phyloP scores from a whole-genome alignment of 495 filamentous ascomycete genomes.

The Cairneyella variabilis region DNA sequence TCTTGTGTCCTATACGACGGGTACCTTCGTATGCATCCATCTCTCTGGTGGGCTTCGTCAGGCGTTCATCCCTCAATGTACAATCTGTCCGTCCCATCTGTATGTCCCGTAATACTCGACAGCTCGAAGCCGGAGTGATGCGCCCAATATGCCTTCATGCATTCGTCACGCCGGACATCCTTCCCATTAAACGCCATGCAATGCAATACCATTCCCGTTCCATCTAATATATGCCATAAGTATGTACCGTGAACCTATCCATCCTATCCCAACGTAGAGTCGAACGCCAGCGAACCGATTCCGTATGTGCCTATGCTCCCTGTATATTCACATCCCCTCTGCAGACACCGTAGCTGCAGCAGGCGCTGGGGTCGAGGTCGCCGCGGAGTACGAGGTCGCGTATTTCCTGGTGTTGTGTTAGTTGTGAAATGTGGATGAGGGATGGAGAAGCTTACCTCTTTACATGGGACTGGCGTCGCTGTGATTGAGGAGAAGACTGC shows the following conservation, averaged over 20 bases:
- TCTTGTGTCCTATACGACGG: too few species aligned
- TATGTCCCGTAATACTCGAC: too few species aligned
- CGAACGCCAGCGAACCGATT: too few species aligned
- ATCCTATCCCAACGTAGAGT: too few species aligned
- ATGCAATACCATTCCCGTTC: neutral
- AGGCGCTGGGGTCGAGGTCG: constrained; percentile 39
- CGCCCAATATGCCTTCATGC: neutral
- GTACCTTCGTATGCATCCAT: too few species aligned
- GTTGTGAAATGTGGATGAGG: neutral
- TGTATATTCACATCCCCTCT: constrained; percentile 41
- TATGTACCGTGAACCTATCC: too few species aligned
- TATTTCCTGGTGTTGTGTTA: constrained; percentile 29
- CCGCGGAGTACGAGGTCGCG: constrained; percentile 44
- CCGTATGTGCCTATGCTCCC: constrained; percentile 5
- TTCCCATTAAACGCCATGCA: neutral
- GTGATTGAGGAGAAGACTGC: constrained; percentile 12
- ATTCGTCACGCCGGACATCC: neutral
- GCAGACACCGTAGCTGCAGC: constrained; percentile 47
- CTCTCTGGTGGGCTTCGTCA: too few species aligned
- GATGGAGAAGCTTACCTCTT: constrained; percentile 14
- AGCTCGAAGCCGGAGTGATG: too few species aligned
- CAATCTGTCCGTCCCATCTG: too few species aligned
- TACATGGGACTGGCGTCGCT: constrained; percentile 16
- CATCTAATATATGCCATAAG: too few species aligned
- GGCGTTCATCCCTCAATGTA: too few species aligned